Percentiles rank a stretch among this genome's conserved stretches.
Evolutionary conservation across 495 filamentous ascomycete species (phyloP).

Genomic region (Hypoxylon fuscum): DNA sequence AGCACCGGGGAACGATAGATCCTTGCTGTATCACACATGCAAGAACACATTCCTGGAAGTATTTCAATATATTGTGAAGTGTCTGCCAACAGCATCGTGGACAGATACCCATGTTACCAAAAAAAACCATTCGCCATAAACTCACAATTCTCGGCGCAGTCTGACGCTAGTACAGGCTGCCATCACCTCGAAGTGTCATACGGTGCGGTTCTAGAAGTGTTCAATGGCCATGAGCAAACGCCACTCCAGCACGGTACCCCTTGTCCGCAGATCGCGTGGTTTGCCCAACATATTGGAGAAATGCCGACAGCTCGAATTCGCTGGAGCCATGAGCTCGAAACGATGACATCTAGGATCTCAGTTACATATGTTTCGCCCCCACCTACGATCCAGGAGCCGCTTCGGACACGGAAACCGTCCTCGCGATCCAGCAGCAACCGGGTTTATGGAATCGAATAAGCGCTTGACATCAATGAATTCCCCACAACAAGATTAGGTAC

Average conservation of each 20-base stretch:
- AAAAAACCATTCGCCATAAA: not conserved
- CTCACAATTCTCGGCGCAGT: too few species aligned
- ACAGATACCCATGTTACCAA: not conserved
- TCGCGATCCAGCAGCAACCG: not conserved
- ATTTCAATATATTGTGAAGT: conserved; percentile 16
- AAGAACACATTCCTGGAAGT: conserved; percentile 24
- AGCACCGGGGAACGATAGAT: conserved; percentile 4
- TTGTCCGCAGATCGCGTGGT: conserved; percentile 25
- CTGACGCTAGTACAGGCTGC: conserved; percentile 13
- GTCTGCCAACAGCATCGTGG: conserved; percentile 12
- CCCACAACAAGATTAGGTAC: conserved; percentile 11
- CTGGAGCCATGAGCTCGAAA: not conserved
- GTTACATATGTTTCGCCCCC: conserved; percentile 12
- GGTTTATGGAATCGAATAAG: conserved; percentile 12
- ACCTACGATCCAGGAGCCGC: conserved; percentile 5
- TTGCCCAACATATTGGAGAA: conserved; percentile 22
- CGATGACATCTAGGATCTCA: conserved; percentile 11
- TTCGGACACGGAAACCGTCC: conserved; percentile 10
- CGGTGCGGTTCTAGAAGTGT: conserved; percentile 3
- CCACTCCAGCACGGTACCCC: conserved; percentile 20
- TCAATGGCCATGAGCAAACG: conserved; percentile 14
- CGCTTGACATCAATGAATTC: not conserved
- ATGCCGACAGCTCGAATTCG: conserved; percentile 1
- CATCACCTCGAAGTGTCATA: conserved; percentile 13
- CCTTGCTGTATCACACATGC: conserved; percentile 24